Percentiles rank a stretch among this genome's conserved stretches.
These are phyloP conservation scores for Entomortierella lignicola DNA, from an alignment of 192 early-diverging fungal species.

Conservation along the genomic window DNA sequence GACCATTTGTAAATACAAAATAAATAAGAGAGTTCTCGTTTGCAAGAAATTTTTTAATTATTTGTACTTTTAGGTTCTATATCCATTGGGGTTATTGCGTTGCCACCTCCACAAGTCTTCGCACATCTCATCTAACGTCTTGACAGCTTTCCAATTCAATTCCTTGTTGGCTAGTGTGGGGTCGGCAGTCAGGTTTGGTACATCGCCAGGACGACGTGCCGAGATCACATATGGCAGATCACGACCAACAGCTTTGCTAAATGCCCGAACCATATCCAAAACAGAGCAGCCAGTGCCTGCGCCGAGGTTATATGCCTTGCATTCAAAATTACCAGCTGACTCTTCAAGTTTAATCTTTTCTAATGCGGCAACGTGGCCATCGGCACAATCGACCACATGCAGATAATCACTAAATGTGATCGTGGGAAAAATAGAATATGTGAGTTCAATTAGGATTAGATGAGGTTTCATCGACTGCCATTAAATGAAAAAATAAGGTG, in stretches of 20 bases:
- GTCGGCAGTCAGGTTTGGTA: slow-evolving; percentile 64
- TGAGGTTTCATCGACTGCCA: too few relatives aligned
- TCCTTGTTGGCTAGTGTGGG: slow-evolving; percentile 61
- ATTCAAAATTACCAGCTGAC: slow-evolving; percentile 44
- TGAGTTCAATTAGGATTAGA: neutral
- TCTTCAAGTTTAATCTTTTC: slow-evolving; percentile 75
- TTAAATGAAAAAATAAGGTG: neutral
- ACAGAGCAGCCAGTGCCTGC: slow-evolving; percentile 94
- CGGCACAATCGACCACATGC: slow-evolving; percentile 93
- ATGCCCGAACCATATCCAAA: slow-evolving; percentile 89
- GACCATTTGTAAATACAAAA: neutral
- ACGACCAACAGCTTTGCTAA: slow-evolving; percentile 80
- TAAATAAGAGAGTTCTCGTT: neutral
- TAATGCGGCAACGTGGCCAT: slow-evolving; percentile 88
- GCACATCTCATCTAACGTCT: slow-evolving; percentile 67
- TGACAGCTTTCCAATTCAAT: slow-evolving; percentile 62
- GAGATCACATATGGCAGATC: slow-evolving; percentile 81
- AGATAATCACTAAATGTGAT: slow-evolving; percentile 82
- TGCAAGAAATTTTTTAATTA: neutral
- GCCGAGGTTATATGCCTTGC: slow-evolving; percentile 90
- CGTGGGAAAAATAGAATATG: slow-evolving; percentile 1
- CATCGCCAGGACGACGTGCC: slow-evolving; percentile 62
- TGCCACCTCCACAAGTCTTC: slow-evolving; percentile 70
- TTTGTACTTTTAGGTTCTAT: slow-evolving; percentile 5
- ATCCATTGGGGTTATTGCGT: slow-evolving; percentile 63